These are phyloP conservation scores for Aleurites moluccanus DNA, from an alignment of 441 rosid species.

Conservation along the genomic window DNA sequence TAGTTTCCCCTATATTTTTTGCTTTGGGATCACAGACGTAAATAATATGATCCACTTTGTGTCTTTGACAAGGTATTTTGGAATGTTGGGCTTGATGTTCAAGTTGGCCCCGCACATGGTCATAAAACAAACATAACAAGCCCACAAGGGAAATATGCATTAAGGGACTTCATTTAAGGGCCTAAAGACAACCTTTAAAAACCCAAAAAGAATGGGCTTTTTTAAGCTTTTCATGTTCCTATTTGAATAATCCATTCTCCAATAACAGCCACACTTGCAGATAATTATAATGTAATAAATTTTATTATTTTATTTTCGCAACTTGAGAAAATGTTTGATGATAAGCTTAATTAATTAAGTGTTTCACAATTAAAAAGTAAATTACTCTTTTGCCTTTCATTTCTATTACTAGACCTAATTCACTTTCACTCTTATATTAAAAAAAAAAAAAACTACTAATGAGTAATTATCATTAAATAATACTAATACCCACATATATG, in stretches of 20 bases:
- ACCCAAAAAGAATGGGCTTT: not conserved
- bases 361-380: not conserved
- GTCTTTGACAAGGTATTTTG: no score
- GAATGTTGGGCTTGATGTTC: no score
- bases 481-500: not conserved
- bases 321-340: not conserved
- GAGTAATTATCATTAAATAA: not conserved
- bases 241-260: not conserved
- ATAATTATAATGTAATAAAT: not conserved
- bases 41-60: no score
- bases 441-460: not conserved
- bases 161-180: no score
- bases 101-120: no score
- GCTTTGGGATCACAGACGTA: no score
- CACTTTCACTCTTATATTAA: not conserved
- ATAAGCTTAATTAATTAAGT: not conserved
- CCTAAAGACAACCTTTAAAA: not conserved
- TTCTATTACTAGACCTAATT: not conserved
- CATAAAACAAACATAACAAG: not conserved
- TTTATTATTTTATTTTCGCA: not conserved
- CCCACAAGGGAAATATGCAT: not conserved
- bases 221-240: not conserved
- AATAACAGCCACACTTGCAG: not conserved
- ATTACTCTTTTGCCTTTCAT: not conserved
- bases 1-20: no score